phyloP scores from a whole-genome alignment of 2,329 filamentous ascomycete genomes.

The Aspergillus terreus region DNA sequence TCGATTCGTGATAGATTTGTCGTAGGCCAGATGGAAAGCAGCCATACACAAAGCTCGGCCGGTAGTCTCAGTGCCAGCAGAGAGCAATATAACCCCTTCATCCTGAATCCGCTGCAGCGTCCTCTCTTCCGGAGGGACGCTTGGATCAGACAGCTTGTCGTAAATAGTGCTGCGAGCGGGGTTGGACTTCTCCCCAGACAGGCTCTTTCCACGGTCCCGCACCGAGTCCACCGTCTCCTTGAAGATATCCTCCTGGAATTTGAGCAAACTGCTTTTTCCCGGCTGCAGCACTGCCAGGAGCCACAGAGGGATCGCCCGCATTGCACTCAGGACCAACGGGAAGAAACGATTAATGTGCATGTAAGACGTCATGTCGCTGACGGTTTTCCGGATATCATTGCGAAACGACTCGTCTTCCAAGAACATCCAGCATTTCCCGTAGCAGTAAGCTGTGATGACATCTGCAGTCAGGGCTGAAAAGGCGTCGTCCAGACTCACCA shows the following conservation, averaged over 20 bases:
- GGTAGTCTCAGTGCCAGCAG: slow-evolving; percentile 35
- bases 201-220: not conserved
- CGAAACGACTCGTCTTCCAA: slow-evolving; percentile 25
- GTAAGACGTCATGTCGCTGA: slow-evolving; percentile 22
- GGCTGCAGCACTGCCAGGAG: slow-evolving; percentile 10
- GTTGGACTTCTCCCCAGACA: not conserved
- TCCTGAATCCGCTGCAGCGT: slow-evolving; percentile 27
- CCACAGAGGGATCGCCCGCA: slow-evolving; percentile 10
- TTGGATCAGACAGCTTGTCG: slow-evolving; percentile 30
- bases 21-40: slow-evolving; percentile 27
- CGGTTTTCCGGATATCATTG: slow-evolving; percentile 18
- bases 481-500: slow-evolving; percentile 16
- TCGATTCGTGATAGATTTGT: slow-evolving; percentile 15
- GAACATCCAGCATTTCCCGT: slow-evolving; percentile 30
- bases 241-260: slow-evolving; percentile 12
- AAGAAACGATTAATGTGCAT: slow-evolving; percentile 20
- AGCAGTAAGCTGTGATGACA: slow-evolving; percentile 36
- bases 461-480: slow-evolving; percentile 30
- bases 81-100: slow-evolving; percentile 29
- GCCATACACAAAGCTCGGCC: slow-evolving; percentile 26
- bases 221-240: slow-evolving; percentile 5
- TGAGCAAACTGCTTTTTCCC: slow-evolving; percentile 7
- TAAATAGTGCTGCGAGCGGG: slow-evolving; percentile 17
- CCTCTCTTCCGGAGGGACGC: slow-evolving; percentile 37
- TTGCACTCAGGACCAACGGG: slow-evolving; percentile 7